Evolutionary conservation across 2,329 filamentous ascomycete genomes (phyloP).

Genomic region (Apiospora marii): DNA sequence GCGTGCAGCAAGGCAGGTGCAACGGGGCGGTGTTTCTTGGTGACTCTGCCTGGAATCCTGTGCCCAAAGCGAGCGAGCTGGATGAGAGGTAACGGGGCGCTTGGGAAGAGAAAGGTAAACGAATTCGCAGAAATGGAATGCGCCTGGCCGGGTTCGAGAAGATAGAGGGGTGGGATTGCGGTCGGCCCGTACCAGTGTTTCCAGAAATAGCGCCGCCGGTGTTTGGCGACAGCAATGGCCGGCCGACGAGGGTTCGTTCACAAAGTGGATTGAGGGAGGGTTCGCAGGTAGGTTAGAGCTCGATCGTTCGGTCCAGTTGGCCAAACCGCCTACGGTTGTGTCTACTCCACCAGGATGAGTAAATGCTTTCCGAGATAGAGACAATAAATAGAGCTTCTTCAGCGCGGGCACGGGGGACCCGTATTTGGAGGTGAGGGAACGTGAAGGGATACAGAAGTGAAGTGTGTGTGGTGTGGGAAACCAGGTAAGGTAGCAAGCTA

Average conservation of each 20-base stretch:
- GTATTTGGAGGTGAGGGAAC: constrained; percentile 2
- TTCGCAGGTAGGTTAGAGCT: constrained; percentile 18
- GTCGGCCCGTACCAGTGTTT: constrained; percentile 22
- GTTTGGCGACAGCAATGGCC: constrained; percentile 23
- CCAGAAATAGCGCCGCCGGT: constrained; percentile 21
- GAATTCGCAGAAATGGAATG: constrained; percentile 14
- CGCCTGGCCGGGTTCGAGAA: constrained; percentile 22
- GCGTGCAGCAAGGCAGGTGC: constrained; percentile 3
- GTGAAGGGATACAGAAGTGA: background rate
- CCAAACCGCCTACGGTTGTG: background rate
- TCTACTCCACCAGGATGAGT: constrained; percentile 11
- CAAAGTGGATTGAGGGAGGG: constrained; percentile 19
- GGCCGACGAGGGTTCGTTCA: constrained; percentile 16
- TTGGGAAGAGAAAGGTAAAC: constrained; percentile 3
- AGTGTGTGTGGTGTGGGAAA: constrained; percentile 11
- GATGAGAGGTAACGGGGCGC: background rate
- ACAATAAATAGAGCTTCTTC: background rate
- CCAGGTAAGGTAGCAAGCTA: background rate
- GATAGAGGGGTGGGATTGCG: constrained; percentile 14
- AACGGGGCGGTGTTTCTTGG: background rate
- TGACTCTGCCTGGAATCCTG: constrained; percentile 18
- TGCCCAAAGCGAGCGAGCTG: constrained; percentile 11
- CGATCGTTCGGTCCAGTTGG: constrained; percentile 13
- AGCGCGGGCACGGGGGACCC: background rate
- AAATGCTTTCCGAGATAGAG: background rate